Evolutionary conservation across 192 early-diverging fungal genomes (phyloP).

Genomic region (Coemansia sp.): DNA sequence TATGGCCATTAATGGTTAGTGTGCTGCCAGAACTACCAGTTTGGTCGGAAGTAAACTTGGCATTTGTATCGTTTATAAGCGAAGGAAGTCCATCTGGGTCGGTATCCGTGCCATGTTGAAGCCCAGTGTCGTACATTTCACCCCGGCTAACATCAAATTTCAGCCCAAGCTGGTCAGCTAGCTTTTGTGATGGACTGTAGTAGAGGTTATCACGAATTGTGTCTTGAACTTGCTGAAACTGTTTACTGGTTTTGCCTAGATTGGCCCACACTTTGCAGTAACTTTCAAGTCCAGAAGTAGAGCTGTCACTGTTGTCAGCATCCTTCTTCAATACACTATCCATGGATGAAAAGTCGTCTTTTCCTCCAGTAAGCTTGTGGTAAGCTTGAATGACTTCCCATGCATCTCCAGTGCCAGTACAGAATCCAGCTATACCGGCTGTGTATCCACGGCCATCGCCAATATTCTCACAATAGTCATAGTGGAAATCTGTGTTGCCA

Average conservation of each 20-base stretch:
- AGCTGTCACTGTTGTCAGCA: slow-evolving; percentile 12
- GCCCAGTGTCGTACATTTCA: slow-evolving; percentile 54
- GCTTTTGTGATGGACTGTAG: slow-evolving; percentile 31
- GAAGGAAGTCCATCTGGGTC: slow-evolving; percentile 40
- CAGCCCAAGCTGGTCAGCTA: slow-evolving; percentile 33
- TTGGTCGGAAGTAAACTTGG: slow-evolving; percentile 16
- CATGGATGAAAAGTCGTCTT: slow-evolving; percentile 40
- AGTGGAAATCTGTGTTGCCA: slow-evolving; percentile 33
- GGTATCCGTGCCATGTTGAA: slow-evolving; percentile 41
- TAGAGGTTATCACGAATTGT: slow-evolving; percentile 40
- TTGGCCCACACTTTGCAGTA: slow-evolving; percentile 53
- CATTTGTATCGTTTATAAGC: slow-evolving; percentile 26
- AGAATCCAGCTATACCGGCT: slow-evolving; percentile 40
- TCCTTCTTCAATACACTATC: slow-evolving; percentile 19
- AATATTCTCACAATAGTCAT: slow-evolving; percentile 41
- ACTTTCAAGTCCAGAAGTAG: slow-evolving; percentile 38
- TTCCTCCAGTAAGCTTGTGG: slow-evolving; percentile 28
- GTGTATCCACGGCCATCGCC: slow-evolving; percentile 37
- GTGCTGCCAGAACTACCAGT: slow-evolving; percentile 31
- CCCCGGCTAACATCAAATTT: slow-evolving; percentile 37
- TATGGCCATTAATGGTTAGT: slow-evolving; percentile 30
- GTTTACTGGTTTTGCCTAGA: slow-evolving; percentile 29
- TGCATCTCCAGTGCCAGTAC: slow-evolving; percentile 53
- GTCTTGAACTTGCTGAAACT: slow-evolving; percentile 49
- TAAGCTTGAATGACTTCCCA: slow-evolving; percentile 51